phyloP scores from a whole-genome alignment of 495 filamentous ascomycete species.

The Rusavskia elegans region DNA sequence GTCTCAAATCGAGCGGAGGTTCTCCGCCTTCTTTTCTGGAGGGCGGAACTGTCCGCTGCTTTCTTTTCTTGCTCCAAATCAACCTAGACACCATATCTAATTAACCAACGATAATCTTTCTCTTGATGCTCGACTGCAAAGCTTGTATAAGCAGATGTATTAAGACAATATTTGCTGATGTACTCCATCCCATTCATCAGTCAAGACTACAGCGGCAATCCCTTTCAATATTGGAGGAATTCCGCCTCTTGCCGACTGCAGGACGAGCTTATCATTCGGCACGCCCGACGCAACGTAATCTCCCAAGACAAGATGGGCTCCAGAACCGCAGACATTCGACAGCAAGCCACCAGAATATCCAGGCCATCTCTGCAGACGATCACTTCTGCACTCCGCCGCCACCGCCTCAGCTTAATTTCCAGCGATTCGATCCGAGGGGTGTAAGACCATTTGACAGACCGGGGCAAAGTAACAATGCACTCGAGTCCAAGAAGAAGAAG shows the following conservation, averaged over 20 bases:
- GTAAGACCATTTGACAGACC: not conserved
- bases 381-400: not conserved
- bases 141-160: conserved; percentile 15
- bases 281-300: not conserved
- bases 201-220: not conserved
- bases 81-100: too few relatives aligned
- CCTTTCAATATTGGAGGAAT: not conserved
- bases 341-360: not conserved
- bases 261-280: not conserved
- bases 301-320: not conserved
- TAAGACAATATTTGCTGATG: conserved; percentile 4
- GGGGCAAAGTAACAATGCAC: not conserved
- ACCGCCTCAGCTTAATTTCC: not conserved
- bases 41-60: too few relatives aligned
- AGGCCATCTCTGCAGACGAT: not conserved
- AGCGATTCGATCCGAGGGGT: not conserved
- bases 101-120: too few relatives aligned
- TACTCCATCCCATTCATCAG: not conserved
- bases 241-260: not conserved
- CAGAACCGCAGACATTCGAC: not conserved
- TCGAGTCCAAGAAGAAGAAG: not conserved
- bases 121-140: conserved; percentile 13
- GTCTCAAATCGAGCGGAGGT: too few relatives aligned
- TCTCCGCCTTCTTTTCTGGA: too few relatives aligned
- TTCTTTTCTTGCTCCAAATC: too few relatives aligned